A percentile compares a stretch with the other conserved stretches of the same genome.
Conservation (phyloP, 2,329 filamentous ascomycete genomes). For the Neopestalotiopsis rosae region DNA sequence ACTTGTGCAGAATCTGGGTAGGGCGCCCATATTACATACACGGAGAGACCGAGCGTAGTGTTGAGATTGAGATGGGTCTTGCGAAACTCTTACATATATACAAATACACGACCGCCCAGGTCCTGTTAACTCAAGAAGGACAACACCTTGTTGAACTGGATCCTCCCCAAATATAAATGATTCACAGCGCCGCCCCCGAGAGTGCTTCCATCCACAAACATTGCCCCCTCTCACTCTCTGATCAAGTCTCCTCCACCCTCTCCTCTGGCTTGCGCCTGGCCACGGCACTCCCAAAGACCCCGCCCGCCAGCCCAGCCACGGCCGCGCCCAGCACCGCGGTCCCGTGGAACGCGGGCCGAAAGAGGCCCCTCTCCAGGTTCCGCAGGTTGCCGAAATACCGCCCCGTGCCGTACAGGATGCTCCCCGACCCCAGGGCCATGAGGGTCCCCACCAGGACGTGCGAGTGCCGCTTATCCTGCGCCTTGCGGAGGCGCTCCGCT, state of each 20-base stretch:
- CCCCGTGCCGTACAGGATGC: constrained; percentile 51
- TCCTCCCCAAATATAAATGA: no score
- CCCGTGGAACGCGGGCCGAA: constrained; percentile 40
- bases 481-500: constrained; percentile 16
- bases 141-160: no score
- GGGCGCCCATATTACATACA: no score
- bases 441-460: constrained; percentile 46
- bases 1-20: no score
- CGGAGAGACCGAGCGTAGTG: no score
- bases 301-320: constrained; percentile 36
- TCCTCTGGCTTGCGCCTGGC: constrained; percentile 26
- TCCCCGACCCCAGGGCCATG: constrained; percentile 49
- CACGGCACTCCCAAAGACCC: constrained; percentile 33
- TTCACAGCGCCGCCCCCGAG: no score
- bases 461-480: constrained; percentile 34
- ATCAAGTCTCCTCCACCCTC: not conserved
- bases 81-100: no score
- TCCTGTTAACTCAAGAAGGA: no score
- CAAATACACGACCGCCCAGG: no score
- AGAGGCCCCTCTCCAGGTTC: constrained; percentile 47
- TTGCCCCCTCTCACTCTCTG: no score
- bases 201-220: no score
- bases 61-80: no score
- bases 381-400: constrained; percentile 52
- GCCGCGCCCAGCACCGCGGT: constrained; percentile 34